These are phyloP conservation scores for Hamiltosporidium magnivora DNA, from an alignment of 371 early-diverging fungal species.

Conservation along the genomic window DNA sequence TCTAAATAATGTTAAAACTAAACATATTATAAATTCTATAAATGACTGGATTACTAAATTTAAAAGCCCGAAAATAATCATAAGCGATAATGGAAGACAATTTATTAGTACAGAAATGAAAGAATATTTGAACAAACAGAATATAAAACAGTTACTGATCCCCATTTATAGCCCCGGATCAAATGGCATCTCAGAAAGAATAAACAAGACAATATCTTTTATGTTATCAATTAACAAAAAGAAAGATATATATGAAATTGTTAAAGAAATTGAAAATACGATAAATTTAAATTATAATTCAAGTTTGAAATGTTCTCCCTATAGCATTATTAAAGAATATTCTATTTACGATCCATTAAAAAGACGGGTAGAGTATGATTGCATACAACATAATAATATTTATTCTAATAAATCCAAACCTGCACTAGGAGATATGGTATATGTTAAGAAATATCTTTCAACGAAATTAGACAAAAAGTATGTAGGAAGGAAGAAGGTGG, in stretches of 20 bases:
- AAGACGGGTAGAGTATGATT: background rate
- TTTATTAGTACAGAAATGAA: background rate
- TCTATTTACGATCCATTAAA: background rate
- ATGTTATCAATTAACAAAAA: constrained; percentile 1
- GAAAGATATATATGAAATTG: background rate
- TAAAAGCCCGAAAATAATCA: constrained; percentile 1
- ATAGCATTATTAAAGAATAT: background rate
- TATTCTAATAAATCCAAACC: background rate
- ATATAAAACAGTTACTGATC: constrained; percentile 9
- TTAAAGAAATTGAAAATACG: background rate
- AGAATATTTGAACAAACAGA: background rate
- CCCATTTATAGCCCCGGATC: constrained; percentile 6
- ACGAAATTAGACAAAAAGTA: background rate
- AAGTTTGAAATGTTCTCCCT: background rate
- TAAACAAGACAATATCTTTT: constrained; percentile 3
- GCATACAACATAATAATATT: background rate
- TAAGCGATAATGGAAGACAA: constrained; percentile 17
- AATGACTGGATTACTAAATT: background rate
- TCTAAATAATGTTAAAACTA: background rate
- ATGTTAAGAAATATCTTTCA: background rate
- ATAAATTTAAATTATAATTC: background rate
- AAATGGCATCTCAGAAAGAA: constrained; percentile 10
- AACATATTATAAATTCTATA: background rate
- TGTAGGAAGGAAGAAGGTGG: background rate
- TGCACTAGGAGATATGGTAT: background rate